Evolutionary conservation across 192 early-diverging fungal genomes (phyloP).

Genomic region (Diversispora eburnea): DNA sequence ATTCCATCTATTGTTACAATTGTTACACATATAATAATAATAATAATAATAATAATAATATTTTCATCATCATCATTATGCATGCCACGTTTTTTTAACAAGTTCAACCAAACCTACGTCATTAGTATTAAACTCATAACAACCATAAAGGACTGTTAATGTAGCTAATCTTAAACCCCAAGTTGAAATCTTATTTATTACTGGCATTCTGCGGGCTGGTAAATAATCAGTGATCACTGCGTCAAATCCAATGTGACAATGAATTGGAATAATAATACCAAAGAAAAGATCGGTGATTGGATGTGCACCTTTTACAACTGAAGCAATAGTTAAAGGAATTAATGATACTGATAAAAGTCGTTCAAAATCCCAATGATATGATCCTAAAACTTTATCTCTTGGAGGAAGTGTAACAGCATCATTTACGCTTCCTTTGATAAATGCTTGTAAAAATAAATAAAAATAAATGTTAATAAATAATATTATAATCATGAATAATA

Average conservation of each 20-base stretch:
- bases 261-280: conserved; percentile 86
- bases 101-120: conserved; percentile 93
- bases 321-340: conserved; percentile 74
- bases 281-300: conserved; percentile 86
- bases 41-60: too few relatives aligned
- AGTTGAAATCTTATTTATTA: conserved; percentile 56
- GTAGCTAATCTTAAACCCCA: conserved; percentile 71
- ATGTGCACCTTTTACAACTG: conserved; percentile 74
- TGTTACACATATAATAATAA: too few relatives aligned
- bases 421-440: conserved; percentile 21
- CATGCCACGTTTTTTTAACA: conserved; percentile 80
- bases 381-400: conserved; percentile 69
- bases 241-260: conserved; percentile 84
- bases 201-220: conserved; percentile 58
- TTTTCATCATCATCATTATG: conserved; percentile 41
- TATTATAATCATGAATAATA: too few relatives aligned
- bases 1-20: too few relatives aligned
- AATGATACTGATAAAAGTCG: conserved; percentile 74
- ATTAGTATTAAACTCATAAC: conserved; percentile 92
- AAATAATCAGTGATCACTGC: conserved; percentile 81
- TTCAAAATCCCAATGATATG: conserved; percentile 96
- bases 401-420: conserved; percentile 18
- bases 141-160: conserved; percentile 72
- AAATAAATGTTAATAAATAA: too few relatives aligned
- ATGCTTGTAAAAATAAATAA: not conserved